Conservation (phyloP, 2,329 filamentous ascomycete genomes). For the Fusarium papillatum region DNA sequence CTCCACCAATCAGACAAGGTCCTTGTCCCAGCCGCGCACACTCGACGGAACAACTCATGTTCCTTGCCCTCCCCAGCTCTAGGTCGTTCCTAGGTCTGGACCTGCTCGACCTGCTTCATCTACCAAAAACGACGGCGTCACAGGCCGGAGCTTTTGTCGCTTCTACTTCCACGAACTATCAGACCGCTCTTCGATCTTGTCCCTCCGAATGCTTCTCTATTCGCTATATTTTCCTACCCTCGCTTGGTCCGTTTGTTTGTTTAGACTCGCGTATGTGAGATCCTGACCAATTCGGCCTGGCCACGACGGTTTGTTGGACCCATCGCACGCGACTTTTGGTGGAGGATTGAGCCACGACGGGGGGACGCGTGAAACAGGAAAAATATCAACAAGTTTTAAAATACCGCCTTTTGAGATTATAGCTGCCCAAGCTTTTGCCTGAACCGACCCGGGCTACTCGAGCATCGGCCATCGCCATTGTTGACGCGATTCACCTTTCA, state of each 20-base stretch:
- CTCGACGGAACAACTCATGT: constrained; percentile 42
- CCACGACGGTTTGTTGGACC: constrained; percentile 37
- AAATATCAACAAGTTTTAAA: constrained; percentile 21
- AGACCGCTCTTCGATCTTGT: background rate
- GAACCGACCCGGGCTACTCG: constrained; percentile 1
- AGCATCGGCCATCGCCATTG: constrained; percentile 6
- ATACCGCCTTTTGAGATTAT: background rate
- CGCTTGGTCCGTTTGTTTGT: constrained; percentile 19
- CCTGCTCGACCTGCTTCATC: constrained; percentile 13
- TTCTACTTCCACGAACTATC: constrained; percentile 9
- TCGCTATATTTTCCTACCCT: background rate
- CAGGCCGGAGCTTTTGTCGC: constrained; percentile 22
- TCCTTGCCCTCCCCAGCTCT: constrained; percentile 22
- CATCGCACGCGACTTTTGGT: constrained; percentile 31
- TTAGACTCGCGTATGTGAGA: constrained; percentile 34
- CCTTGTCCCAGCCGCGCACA: constrained; percentile 2
- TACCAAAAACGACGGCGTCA: constrained; percentile 26
- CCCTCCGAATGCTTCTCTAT: background rate
- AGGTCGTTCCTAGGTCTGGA: constrained; percentile 20
- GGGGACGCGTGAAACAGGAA: constrained; percentile 16
- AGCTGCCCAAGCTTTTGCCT: background rate
- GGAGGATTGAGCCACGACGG: constrained; percentile 22
- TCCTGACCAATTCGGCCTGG: constrained; percentile 39
- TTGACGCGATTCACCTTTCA: constrained; percentile 28
- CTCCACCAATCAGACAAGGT: constrained; percentile 4